These are phyloP conservation scores for Pseudogymnoascus sp. DNA, from an alignment of 2,329 filamentous ascomycete genomes.

Conservation along the genomic window DNA sequence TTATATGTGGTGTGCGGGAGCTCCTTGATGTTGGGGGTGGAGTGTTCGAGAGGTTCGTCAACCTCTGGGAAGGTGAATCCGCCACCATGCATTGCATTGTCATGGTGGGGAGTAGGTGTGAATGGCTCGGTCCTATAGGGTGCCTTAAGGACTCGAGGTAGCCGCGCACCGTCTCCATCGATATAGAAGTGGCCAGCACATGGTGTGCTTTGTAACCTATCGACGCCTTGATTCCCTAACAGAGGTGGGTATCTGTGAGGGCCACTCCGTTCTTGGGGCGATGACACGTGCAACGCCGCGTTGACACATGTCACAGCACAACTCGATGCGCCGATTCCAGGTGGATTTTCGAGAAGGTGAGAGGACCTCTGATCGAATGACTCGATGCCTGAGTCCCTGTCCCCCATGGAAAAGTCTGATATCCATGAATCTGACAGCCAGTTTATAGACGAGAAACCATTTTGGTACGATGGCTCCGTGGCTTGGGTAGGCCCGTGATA, in stretches of 20 bases:
- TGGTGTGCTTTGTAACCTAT: slow-evolving; percentile 14
- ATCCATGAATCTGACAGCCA: slow-evolving; percentile 23
- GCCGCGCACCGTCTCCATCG: slow-evolving; percentile 22
- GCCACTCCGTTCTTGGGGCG: not conserved
- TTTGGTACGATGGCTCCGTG: slow-evolving; percentile 16
- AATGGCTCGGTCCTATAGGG: slow-evolving; percentile 15
- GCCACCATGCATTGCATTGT: not conserved
- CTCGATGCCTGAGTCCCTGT: not conserved
- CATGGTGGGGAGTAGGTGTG: not conserved
- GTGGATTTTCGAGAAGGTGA: not conserved
- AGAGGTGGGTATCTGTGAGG: not conserved
- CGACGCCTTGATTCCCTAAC: not conserved
- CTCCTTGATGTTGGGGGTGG: not conserved
- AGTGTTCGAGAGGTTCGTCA: slow-evolving; percentile 6
- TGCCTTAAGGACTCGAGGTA: slow-evolving; percentile 20
- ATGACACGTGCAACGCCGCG: not conserved
- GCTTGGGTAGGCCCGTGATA: not conserved
- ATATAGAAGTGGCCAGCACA: slow-evolving; percentile 22
- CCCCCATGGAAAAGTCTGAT: slow-evolving; percentile 15
- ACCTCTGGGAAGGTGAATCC: slow-evolving; percentile 8
- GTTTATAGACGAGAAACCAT: slow-evolving; percentile 21
- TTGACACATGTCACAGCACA: not conserved
- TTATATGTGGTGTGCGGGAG: slow-evolving; percentile 16
- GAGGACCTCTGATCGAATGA: not conserved
- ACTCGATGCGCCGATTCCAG: not conserved